Evolutionary conservation across 2,329 filamentous ascomycete species (phyloP), one percentile per base, ranked within the genome.

Genomic region (Endoconidiophora polonica): DNA sequence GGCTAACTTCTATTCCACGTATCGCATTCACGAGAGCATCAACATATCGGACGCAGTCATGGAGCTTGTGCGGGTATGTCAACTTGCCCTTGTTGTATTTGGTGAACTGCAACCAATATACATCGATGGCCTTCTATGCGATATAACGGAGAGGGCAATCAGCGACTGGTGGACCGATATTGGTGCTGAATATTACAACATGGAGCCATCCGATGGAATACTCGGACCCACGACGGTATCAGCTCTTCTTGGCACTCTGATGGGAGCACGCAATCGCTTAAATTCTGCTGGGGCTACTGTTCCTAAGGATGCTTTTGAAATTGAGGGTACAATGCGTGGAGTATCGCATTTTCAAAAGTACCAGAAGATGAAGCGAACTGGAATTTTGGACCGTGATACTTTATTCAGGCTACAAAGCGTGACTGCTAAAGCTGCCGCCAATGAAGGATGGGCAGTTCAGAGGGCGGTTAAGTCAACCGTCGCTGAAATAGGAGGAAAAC

Each of bases 151-250:
- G 62, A 81, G 75, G 54, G 86, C 88, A 1, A 79, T 96, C 58
- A 82, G 81, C 54, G 85, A 95, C 62, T 98, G 91, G 91, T 96
- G 91, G 91, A 81, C 84, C 1, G 86, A 94, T 59, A 82, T 95
- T 53, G 91, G 91, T 1, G 81, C 81, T 0, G 90, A 96, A 56
- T 81, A 91, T 59, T 95, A 90, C 68, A 93, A 90, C 50, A 77
- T 87, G 33, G 91, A 96, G 63, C 90, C 91, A 1, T 83, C 83
- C 7, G 91, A 98, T 65, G 90, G 90, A 10, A 87, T 94, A 20
- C 68, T 98, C 2, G 91, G 91, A 0, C 88, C 91, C 2, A 93
- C 86, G 0, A 95, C 88, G 0, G 87, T 96, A 5, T 79, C 88
- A 20, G 90, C 85, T 2, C 65, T 98, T 18, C 68, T 98, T 3